Evolutionary conservation across 2,329 filamentous ascomycete species (phyloP), one percentile per base, ranked within the genome.

Genomic region (Hirsutella rhossiliensis): DNA sequence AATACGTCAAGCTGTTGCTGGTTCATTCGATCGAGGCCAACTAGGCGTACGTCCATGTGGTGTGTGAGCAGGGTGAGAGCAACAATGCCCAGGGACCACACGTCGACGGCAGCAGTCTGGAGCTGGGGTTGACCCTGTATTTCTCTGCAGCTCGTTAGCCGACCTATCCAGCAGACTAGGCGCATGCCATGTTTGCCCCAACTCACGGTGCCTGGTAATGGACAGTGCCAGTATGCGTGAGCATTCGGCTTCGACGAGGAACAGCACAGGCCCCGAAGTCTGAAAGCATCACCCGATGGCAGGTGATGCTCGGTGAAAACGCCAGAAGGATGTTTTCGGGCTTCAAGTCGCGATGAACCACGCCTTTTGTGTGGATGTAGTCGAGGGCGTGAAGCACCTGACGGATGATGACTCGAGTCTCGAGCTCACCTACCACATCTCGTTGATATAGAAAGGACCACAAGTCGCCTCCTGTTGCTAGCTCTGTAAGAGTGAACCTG

Each of bases 401-500:
- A 4, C 64, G 58, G 9, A 73, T 52, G 19, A 76, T 66, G 49
- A 68, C 54, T 56, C 65, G 52, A 11, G 63, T 56, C n/a, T 71
- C 64, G 17, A 65, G 53, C 46, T 73, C 70, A 1, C 54, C 50
- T 23, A 72, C 53, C 1, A 20, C 19, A 23, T 55, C 56, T 34
- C 63, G 60, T 19, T 62, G 61, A 38, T 60, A 50, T 11, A 72
- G 53, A 17, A 73, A 67, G 0, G 73, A 75, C 56, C 68, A 71
- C 3, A 76, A 55, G 48, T 77, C 73, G 0, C 73, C 73, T 0
- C 76, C 69, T 5, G 69, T 64, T 0, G 76, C 76, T 31, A 80
- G 62, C 42, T 79, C 73, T 1, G 69, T 74, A 46, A 80, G 77
- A 0, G 72, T 69, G 46, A 74, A 77, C 30, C 72, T 75, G 12